phyloP scores from a whole-genome alignment of 768 basidiomycete species.

The Phaeotremella fagi region DNA sequence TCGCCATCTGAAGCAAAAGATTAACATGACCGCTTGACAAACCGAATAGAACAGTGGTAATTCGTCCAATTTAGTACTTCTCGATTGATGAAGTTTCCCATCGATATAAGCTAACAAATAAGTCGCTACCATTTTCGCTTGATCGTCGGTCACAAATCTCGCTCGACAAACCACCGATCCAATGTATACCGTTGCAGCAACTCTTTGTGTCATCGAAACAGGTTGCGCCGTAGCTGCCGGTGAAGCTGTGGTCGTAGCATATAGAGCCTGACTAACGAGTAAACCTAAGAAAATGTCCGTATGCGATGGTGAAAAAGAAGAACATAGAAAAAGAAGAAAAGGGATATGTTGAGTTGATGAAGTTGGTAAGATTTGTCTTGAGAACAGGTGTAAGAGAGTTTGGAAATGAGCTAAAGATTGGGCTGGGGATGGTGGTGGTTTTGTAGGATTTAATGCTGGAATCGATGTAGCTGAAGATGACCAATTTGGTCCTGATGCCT shows the following conservation, averaged over 20 bases:
- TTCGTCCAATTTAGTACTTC: conserved; percentile 49
- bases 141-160: conserved; percentile 70
- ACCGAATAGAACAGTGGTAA: conserved; percentile 82
- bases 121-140: conserved; percentile 65
- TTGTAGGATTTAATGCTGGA: conserved; percentile 33
- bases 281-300: conserved; percentile 90
- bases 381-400: conserved; percentile 85
- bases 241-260: conserved; percentile 55
- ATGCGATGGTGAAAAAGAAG: conserved; percentile 82
- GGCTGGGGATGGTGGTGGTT: conserved; percentile 45
- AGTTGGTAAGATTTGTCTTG: conserved; percentile 85
- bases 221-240: conserved; percentile 18
- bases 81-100: conserved; percentile 66
- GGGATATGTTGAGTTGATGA: conserved; percentile 97
- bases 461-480: conserved; percentile 13
- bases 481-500: conserved; percentile 21
- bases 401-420: conserved; percentile 66
- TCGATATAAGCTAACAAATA: conserved; percentile 84
- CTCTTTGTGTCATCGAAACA: conserved; percentile 61
- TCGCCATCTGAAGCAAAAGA: conserved; percentile 97
- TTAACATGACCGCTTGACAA: conserved; percentile 83
- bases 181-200: conserved; percentile 90
- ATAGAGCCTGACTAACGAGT: conserved; percentile 84
- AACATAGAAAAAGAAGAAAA: conserved; percentile 92
- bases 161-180: conserved; percentile 88